Percentiles rank a stretch among this genome's conserved stretches.
These are phyloP conservation scores for Eutrema salsugineum DNA, from an alignment of 441 rosid species.

Conservation along the genomic window DNA sequence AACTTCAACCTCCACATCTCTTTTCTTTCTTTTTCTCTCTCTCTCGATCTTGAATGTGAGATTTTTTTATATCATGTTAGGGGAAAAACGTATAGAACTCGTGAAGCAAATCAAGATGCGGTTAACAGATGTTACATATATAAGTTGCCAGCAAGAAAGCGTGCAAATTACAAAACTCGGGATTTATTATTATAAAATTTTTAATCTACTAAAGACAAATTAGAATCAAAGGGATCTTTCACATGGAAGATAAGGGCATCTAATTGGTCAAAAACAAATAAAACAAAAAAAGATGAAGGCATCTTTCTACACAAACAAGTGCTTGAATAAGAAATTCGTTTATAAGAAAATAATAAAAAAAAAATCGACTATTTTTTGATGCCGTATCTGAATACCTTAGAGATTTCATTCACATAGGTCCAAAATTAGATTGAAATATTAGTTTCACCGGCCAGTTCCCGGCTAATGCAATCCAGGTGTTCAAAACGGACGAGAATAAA, in stretches of 20 bases:
- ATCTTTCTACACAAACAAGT: neutral
- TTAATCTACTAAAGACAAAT: neutral
- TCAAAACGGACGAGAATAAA: too few relatives aligned
- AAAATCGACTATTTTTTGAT: too few relatives aligned
- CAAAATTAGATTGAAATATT: too few relatives aligned
- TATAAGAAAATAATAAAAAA: too few relatives aligned
- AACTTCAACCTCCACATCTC: constrained; percentile 70
- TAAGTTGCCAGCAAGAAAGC: neutral
- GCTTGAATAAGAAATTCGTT: neutral
- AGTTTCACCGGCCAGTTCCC: too few relatives aligned
- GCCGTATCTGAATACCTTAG: neutral
- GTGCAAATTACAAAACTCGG: neutral
- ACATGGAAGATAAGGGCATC: neutral
- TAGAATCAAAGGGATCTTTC: neutral
- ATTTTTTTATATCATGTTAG: neutral
- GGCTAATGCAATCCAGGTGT: too few relatives aligned
- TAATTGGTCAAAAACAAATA: too few relatives aligned
- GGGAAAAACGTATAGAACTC: neutral
- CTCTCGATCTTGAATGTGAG: neutral
- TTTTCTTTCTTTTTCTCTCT: neutral
- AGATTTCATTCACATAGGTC: too few relatives aligned
- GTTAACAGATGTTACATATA: neutral
- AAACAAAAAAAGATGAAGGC: too few relatives aligned
- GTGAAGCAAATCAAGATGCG: neutral
- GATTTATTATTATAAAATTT: neutral